Evolutionary conservation across 495 filamentous ascomycete genomes (phyloP), one percentile per base, ranked within the genome.

Genomic region (Penicillium soppii): DNA sequence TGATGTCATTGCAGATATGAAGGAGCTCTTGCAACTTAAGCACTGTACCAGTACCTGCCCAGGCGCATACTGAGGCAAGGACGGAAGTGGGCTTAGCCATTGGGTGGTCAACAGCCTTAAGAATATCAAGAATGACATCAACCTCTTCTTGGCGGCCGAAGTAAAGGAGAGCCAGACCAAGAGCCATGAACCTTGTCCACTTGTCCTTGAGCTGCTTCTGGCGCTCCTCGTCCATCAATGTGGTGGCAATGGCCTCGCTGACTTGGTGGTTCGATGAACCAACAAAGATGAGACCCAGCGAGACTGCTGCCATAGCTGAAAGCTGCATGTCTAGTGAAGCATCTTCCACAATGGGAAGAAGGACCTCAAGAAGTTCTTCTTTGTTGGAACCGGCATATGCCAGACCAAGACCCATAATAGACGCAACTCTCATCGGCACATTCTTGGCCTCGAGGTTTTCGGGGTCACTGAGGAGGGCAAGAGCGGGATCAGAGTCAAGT

Each of bases 121-220:
- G 79, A 0, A 92, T 95, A 68, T 97, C 94, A 16, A 96, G 71
- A 44, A 96, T 86, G 22, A 96, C 91, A 63, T 99, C 94, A 13
- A 96, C 94, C 67, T 97, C 91, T 65, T 99, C 94, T 67, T 99
- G 95, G 39, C 89, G 84, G 30, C 95, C 95, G 54, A 97, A 96
- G 77, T 87, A 99, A 22, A 99, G 76, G 15, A 99, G 82, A 2
- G 95, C 94, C 47, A 99, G 77, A 51, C 95, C 94, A 54, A 99
- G 83, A 12, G 89, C 89, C 79, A 97, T 87, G 72, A 99, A 99
- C 2, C 92, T 83, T 19, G 90, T 90, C 94, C 94, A 99, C 70
- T 97, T 99, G 66, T 96, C 89, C 58, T 94, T 96, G 29, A 97
- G 80, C 61, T 94, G 89, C 57, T 83, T 82, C 61, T 84, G 83